A percentile compares a stretch with the other conserved stretches of the same genome.
These are phyloP conservation scores for Plectosphaerella sp. DNA, from an alignment of 2,329 filamentous ascomycete genomes.

Conservation along the genomic window DNA sequence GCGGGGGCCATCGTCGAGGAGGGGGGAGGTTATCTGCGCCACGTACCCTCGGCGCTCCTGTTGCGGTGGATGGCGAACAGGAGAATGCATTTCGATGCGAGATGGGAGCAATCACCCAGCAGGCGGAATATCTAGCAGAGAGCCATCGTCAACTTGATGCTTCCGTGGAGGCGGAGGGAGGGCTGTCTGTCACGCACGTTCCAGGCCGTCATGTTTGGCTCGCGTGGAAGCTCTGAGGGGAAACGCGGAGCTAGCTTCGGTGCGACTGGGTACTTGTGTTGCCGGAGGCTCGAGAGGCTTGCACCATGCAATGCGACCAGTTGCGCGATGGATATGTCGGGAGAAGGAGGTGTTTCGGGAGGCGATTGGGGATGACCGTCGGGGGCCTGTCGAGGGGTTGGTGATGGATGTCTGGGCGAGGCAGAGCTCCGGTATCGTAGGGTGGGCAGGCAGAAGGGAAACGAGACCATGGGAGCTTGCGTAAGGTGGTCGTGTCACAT, in stretches of 20 bases:
- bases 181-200: constrained; percentile 28
- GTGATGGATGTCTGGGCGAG: background rate
- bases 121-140: constrained; percentile 62
- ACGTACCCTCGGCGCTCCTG: constrained; percentile 72
- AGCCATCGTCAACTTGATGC: constrained; percentile 4
- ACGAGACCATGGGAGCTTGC: background rate
- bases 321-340: background rate
- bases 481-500: background rate
- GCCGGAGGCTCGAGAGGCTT: background rate
- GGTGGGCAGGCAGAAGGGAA: background rate
- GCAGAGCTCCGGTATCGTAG: background rate
- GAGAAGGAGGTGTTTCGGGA: background rate
- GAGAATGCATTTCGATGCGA: constrained; percentile 82
- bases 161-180: background rate
- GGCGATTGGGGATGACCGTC: background rate
- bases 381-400: background rate
- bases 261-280: background rate
- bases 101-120: constrained; percentile 78
- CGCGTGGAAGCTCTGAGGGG: constrained; percentile 6
- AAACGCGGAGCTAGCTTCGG: constrained; percentile 1
- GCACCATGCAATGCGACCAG: background rate
- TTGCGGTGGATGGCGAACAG: constrained; percentile 89
- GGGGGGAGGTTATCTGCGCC: background rate
- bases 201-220: constrained; percentile 31
- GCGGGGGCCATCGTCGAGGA: background rate